These are phyloP conservation scores for Helicostylum pulchrum DNA, from an alignment of 192 early-diverging fungal genomes.

Conservation along the genomic window DNA sequence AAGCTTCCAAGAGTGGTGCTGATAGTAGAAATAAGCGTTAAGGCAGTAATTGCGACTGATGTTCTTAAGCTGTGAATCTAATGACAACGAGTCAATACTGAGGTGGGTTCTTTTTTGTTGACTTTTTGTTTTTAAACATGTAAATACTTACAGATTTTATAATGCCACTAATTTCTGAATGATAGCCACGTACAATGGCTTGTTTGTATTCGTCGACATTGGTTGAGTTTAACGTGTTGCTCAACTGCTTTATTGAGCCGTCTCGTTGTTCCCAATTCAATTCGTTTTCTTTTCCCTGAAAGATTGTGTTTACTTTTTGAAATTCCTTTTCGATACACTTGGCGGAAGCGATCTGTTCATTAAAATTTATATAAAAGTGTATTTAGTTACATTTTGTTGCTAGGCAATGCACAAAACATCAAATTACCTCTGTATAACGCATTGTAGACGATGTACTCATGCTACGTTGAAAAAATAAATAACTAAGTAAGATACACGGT, in stretches of 20 bases:
- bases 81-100: not conserved
- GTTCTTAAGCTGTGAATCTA: slow-evolving; percentile 42
- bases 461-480: too few species aligned
- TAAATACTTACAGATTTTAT: slow-evolving; percentile 26
- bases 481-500: too few species aligned
- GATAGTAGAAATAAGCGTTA: slow-evolving; percentile 29
- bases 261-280: slow-evolving; percentile 34
- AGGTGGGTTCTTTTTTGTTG: too few species aligned
- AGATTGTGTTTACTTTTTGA: too few species aligned
- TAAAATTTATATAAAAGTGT: too few species aligned
- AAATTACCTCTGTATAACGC: too few species aligned
- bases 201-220: slow-evolving; percentile 13
- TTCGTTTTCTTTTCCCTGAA: slow-evolving; percentile 34
- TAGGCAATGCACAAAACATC: too few species aligned
- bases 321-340: too few species aligned
- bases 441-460: too few species aligned
- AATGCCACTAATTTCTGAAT: slow-evolving; percentile 12
- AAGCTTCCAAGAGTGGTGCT: slow-evolving; percentile 13
- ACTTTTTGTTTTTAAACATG: not conserved
- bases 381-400: too few species aligned
- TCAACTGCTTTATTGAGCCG: slow-evolving; percentile 15
- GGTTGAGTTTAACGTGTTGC: slow-evolving; percentile 14
- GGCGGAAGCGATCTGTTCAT: too few species aligned
- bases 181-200: slow-evolving; percentile 12
- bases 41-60: slow-evolving; percentile 23